Percentiles rank a stretch among this genome's conserved stretches.
These are phyloP conservation scores for Rhodotorula kratochvilovae DNA, from an alignment of 768 basidiomycete species.

Conservation along the genomic window DNA sequence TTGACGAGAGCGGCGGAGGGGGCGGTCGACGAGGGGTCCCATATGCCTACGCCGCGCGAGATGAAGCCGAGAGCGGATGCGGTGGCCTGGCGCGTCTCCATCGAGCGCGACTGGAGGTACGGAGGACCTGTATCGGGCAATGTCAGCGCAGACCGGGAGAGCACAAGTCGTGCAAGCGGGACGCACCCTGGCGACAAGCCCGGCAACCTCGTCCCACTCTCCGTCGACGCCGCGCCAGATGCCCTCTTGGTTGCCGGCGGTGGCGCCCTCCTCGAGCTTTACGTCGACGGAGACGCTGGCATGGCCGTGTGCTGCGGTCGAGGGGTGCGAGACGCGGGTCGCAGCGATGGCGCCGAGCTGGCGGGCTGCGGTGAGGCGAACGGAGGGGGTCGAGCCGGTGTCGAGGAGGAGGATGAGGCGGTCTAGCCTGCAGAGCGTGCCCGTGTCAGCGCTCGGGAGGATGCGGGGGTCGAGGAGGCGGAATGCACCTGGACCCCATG, in stretches of 20 bases:
- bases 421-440: slow-evolving; percentile 58
- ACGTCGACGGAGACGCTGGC: slow-evolving; percentile 46
- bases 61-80: slow-evolving; percentile 83
- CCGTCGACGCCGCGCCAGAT: slow-evolving; percentile 44
- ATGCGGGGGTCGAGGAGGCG: background rate
- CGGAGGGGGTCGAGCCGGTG: slow-evolving; percentile 82
- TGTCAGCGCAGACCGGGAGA: background rate
- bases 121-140: slow-evolving; percentile 66
- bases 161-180: background rate
- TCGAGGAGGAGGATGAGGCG: slow-evolving; percentile 92
- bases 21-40: slow-evolving; percentile 54
- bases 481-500: no score
- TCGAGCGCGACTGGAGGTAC: slow-evolving; percentile 82
- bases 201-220: slow-evolving; percentile 85
- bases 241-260: background rate
- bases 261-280: slow-evolving; percentile 19
- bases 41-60: slow-evolving; percentile 69
- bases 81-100: slow-evolving; percentile 84
- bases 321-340: slow-evolving; percentile 63
- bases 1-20: slow-evolving; percentile 4
- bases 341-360: slow-evolving; percentile 89
- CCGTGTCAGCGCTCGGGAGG: background rate
- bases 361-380: slow-evolving; percentile 91
- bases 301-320: slow-evolving; percentile 17
- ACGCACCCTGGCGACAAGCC: slow-evolving; percentile 80